A percentile compares a stretch with the other conserved stretches of the same genome.
Evolutionary conservation across 164 flowering plant species (phyloP).

Genomic region (Santalum album): DNA sequence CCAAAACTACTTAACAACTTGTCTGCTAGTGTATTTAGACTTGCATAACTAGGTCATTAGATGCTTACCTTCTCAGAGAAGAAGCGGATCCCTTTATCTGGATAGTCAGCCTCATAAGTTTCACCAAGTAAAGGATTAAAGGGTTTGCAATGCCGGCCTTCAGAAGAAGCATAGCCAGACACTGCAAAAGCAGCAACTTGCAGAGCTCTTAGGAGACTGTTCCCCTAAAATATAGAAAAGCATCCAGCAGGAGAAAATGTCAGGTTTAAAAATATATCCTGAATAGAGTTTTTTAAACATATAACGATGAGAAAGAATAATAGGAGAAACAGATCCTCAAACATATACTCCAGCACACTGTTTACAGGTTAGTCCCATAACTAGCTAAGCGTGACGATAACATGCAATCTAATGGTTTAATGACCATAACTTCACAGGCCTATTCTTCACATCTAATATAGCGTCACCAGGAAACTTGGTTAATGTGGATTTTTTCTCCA

Average conservation of each 20-base stretch:
- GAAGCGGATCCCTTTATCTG: constrained; percentile 90
- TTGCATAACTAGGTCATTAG: neutral
- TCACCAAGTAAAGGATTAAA: constrained; percentile 96
- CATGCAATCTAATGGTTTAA: too few species aligned
- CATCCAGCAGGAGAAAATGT: neutral
- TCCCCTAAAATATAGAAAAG: constrained; percentile 45
- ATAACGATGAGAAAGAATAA: neutral
- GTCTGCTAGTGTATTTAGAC: too few species aligned
- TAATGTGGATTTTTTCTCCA: too few species aligned
- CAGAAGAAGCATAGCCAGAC: constrained; percentile 92
- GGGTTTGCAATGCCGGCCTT: constrained; percentile 90
- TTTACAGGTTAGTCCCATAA: too few species aligned
- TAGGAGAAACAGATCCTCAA: too few species aligned
- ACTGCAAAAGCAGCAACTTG: constrained; percentile 96
- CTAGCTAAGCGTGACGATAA: too few species aligned
- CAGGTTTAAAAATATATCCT: neutral
- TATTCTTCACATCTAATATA: too few species aligned
- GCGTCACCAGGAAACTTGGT: too few species aligned
- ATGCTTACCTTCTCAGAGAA: constrained; percentile 86
- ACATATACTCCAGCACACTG: too few species aligned
- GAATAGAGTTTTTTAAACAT: neutral
- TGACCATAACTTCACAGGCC: too few species aligned
- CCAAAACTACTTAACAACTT: too few species aligned
- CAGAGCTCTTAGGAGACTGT: constrained; percentile 63
- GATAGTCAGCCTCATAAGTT: constrained; percentile 95